phyloP scores from a whole-genome alignment of 176 grass and related monocot species.

The Raddia distichophylla region DNA sequence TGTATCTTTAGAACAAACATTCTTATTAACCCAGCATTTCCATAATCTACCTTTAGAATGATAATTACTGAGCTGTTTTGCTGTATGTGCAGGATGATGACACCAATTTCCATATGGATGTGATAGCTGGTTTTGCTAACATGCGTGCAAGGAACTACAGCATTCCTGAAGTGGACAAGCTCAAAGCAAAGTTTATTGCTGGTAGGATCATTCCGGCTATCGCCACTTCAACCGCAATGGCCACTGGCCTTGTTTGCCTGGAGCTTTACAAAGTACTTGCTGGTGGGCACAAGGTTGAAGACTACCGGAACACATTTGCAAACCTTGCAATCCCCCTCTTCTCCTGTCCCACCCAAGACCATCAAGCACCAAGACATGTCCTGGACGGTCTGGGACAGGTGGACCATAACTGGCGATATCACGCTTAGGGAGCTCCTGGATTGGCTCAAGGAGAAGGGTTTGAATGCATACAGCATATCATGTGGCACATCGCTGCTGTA shows the following conservation, averaged over 20 bases:
- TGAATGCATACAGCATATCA: constrained; percentile 83
- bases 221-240: constrained; percentile 78
- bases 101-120: constrained; percentile 93
- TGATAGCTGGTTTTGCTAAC: constrained; percentile 89
- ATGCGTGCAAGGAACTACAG: constrained; percentile 92
- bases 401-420: constrained; percentile 71
- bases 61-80: not conserved
- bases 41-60: not conserved
- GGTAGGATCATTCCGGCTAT: constrained; percentile 95
- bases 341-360: constrained; percentile 80
- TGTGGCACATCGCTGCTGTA: constrained; percentile 78
- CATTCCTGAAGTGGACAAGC: constrained; percentile 86
- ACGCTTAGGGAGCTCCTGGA: constrained; percentile 77
- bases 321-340: constrained; percentile 87
- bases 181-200: constrained; percentile 94
- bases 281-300: constrained; percentile 66
- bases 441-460: constrained; percentile 73
- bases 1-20: constrained; percentile 7
- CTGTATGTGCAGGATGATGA: constrained; percentile 76
- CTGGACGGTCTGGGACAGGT: constrained; percentile 92
- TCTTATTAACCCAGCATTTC: not conserved
- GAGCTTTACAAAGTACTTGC: constrained; percentile 85
- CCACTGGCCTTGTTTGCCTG: constrained; percentile 82
- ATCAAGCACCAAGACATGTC: constrained; percentile 66
- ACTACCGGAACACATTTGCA: constrained; percentile 83